Evolutionary conservation across 2,329 filamentous ascomycete species (phyloP), one percentile per base, ranked within the genome.

Genomic region (Fragosphaeria purpurea): DNA sequence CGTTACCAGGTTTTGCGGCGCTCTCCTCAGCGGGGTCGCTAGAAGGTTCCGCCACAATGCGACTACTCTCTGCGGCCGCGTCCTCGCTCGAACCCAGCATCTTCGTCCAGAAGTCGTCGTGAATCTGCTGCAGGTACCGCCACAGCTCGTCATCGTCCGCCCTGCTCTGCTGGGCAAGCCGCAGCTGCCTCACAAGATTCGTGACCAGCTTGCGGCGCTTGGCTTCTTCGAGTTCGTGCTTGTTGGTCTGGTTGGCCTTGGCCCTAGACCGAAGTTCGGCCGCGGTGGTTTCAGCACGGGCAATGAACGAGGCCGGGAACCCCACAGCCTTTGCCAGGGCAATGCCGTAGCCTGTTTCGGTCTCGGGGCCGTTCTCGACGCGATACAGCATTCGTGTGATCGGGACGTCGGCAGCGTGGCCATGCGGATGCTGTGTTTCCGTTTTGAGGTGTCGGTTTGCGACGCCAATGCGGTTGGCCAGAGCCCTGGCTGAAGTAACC

Each of bases 301-400:
- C 69, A 3, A 95, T 69, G 4, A 95, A 79, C 1, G 68, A 67
- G 0, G 74, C 63, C 0, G 91, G 88, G 6, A 95, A 75, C 0
- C 85, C 82, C 31, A 93, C 74, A 0, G 88, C 77, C 35, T 80
- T 79, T 0, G 91, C 89, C 4, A 96, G 74, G 1, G 82, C 75
- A n/a, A 96, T 76, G 0, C 93, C 93, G 60, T 98, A 98, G 57
- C 88, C 82, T 44, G 80, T 71, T 50, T 88, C 81, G 50, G 79
- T 69, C 1, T 87, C 78, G 0, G 77, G 79, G 0, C 93, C 91
- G 11, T 84, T 76, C 0, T 79, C 74, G 39, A 96, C 77, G 56
- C 83, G 90, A 67, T 97, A 97, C 0, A 93, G 72, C 89, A 97
- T 96, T 0, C 77, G 87, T 69, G 95, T 86, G 38, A 77, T 80